Conservation (phyloP, 768 basidiomycete species). For the Tylopilus balloui region DNA sequence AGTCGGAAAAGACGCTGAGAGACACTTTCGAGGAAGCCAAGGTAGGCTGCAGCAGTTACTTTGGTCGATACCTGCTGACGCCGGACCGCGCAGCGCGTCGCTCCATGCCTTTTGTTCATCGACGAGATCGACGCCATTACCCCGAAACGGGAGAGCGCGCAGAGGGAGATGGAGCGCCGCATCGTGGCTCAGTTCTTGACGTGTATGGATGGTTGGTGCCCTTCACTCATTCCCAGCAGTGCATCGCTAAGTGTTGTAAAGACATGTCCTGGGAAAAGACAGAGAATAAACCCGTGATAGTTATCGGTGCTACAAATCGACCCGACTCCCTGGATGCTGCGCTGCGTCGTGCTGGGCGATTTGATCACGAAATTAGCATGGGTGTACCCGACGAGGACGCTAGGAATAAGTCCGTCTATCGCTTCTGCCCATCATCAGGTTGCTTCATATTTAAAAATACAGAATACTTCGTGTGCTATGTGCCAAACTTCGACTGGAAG, state of each 20-base stretch:
- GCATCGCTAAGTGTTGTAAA: conserved; percentile 29
- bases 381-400: conserved; percentile 92
- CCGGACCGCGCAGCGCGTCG: conserved; percentile 54
- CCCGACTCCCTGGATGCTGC: conserved; percentile 95
- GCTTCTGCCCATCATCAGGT: neutral
- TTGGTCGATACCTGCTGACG: neutral
- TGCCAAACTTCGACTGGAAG: conserved; percentile 76
- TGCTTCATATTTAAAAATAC: neutral
- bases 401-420: conserved; percentile 68
- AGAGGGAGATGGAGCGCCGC: conserved; percentile 95
- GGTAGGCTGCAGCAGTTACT: conserved; percentile 37
- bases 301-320: conserved; percentile 95
- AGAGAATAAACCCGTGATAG: conserved; percentile 86
- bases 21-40: conserved; percentile 98
- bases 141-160: conserved; percentile 95
- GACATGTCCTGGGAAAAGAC: conserved; percentile 96
- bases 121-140: conserved; percentile 99
- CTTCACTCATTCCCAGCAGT: neutral
- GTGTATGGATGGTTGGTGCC: conserved; percentile 89
- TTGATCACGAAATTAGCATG: conserved; percentile 98
- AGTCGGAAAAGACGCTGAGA: conserved; percentile 92
- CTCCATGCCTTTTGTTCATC: conserved; percentile 92
- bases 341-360: conserved; percentile 86
- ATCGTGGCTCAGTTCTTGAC: conserved; percentile 98
- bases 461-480: conserved; percentile 89